Conservation (phyloP, 1,284 basidiomycete species). For the Calocybe gambosa region DNA sequence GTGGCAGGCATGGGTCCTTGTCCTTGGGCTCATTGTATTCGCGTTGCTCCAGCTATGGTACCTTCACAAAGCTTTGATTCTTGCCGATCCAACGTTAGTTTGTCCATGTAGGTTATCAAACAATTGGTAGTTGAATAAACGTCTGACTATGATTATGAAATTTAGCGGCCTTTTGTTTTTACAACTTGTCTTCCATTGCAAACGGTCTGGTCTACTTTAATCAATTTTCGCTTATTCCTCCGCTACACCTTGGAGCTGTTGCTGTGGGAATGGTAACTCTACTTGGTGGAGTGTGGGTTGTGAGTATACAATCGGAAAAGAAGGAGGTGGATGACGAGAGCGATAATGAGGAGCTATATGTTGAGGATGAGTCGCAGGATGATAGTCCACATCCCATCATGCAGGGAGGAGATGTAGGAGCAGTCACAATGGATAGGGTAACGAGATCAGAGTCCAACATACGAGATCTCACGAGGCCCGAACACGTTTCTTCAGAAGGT, state of each 20-base stretch:
- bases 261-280: constrained; percentile 75
- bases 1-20: constrained; percentile 79
- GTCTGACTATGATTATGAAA: neutral
- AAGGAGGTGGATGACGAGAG: constrained; percentile 49
- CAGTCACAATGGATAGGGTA: constrained; percentile 26
- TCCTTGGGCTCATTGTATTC: constrained; percentile 63
- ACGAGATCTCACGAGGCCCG: constrained; percentile 16
- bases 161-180: constrained; percentile 90
- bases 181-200: constrained; percentile 88
- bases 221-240: constrained; percentile 73
- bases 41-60: constrained; percentile 86
- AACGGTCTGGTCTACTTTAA: constrained; percentile 89
- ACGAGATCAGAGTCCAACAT: constrained; percentile 30
- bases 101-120: constrained; percentile 67
- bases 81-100: constrained; percentile 85
- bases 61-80: constrained; percentile 81
- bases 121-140: constrained; percentile 8
- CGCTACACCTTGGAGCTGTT: constrained; percentile 69
- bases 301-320: constrained; percentile 60
- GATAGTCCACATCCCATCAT: neutral
- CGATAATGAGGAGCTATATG: constrained; percentile 28
- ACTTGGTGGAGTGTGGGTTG: constrained; percentile 87
- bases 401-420: constrained; percentile 9
- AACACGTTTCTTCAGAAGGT: too few relatives aligned
- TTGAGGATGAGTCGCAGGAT: neutral